Base-by-base conservation (phyloP, 2,329 filamentous ascomycete genomes). In the Verticillium longisporum region DNA sequence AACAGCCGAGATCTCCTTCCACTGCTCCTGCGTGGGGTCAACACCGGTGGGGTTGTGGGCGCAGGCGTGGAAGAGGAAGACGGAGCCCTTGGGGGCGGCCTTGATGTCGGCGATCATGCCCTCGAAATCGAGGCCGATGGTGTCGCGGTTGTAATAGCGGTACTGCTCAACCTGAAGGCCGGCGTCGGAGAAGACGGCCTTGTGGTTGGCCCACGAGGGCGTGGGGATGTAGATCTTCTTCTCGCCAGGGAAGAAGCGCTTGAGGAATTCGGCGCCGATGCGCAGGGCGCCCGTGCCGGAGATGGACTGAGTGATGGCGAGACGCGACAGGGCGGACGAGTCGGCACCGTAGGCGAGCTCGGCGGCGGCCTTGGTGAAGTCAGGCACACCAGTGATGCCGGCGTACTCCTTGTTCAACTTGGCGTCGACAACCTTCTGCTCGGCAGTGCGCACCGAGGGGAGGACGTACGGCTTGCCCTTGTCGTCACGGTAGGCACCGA, bases 131-230 rank as follows among this genome's bases (percentile, higher is more conserved):
- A 99, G 89, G 61, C 93, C 93, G 74, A 97, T 98, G 73, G 94
- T 98, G 75, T 97, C 88, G 84, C 96, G 96, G 87, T 98, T 91
- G 84, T 98, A 99, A 88, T 99, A 99, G 71, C 91, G 86, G 85
- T 99, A 99, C 81, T 93, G 92, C 80, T 93, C 88, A 65, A 98
- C 92, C 78, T 91, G 85, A 67, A 99, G 85, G 61, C 93, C 92
- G 36, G 91, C 90, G 78, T 98, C 93, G 79, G 85, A 88, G 87
- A 99, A 98, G 77, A 99, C 91, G 66, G 94, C 93, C 74, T 87
- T 91, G 84, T 99, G 95, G 86, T 99, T 98, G 71, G 94, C 95
- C 95, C 95, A 99, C 70, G 92, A 96, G 59, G 95, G 95, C 61
- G 83, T 93, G 64, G 95, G 95, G 74, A 99, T 92, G 83, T 97